Evolutionary conservation across 208 protist genomes (phyloP).

Genomic region (Acanthamoeba rhysodes): DNA sequence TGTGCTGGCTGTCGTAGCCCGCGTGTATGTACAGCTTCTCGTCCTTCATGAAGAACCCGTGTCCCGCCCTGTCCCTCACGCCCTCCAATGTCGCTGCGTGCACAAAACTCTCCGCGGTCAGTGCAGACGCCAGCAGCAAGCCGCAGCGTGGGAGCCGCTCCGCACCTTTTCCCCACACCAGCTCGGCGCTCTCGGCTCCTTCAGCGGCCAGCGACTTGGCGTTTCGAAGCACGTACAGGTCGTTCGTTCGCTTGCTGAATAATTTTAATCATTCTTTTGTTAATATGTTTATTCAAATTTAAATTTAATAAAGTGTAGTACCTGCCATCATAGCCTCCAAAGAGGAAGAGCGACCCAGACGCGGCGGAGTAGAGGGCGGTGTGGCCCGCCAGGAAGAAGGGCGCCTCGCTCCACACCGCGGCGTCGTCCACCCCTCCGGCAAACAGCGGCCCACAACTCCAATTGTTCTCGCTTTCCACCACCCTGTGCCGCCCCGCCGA

Average conservation of each 20-base stretch:
- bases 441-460: neutral
- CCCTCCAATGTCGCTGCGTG: neutral
- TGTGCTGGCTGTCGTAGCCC: slow-evolving; percentile 55
- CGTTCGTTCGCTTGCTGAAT: slow-evolving; percentile 36
- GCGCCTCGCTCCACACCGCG: neutral
- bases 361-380: neutral
- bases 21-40: slow-evolving; percentile 54
- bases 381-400: slow-evolving; percentile 44
- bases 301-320: neutral
- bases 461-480: neutral
- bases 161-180: neutral
- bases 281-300: neutral
- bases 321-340: slow-evolving; percentile 51
- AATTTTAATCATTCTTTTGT: neutral
- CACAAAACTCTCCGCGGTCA: neutral
- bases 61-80: slow-evolving; percentile 6
- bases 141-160: neutral
- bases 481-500: neutral
- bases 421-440: neutral
- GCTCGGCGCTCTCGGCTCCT: slow-evolving; percentile 28
- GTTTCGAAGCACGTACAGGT: slow-evolving; percentile 7
- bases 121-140: neutral
- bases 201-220: neutral
- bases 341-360: neutral
- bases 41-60: slow-evolving; percentile 36